A percentile compares a stretch with the other conserved stretches of the same genome.
Conservation (phyloP, 1,139 yeast genomes). For the Suhomyces wounanorum region DNA sequence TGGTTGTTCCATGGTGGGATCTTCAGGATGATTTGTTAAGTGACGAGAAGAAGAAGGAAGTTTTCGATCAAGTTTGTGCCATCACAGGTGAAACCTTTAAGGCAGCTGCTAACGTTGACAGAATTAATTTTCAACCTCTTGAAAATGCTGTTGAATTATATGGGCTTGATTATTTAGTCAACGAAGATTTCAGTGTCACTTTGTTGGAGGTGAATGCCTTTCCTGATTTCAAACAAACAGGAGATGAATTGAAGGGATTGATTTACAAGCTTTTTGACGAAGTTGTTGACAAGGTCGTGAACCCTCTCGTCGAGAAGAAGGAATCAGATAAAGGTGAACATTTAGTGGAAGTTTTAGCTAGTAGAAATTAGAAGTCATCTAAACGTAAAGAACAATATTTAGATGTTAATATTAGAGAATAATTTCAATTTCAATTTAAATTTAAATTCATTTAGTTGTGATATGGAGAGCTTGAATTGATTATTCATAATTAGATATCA, state of each 20-base stretch:
- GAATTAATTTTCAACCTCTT: conserved; percentile 86
- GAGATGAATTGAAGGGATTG: conserved; percentile 64
- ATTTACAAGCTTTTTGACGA: conserved; percentile 62
- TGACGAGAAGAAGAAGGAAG: conserved; percentile 31
- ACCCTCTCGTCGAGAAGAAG: conserved; percentile 12
- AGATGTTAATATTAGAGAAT: neutral
- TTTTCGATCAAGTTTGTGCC: conserved; percentile 58
- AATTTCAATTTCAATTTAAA: neutral
- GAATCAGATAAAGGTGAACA: neutral
- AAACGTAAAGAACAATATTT: neutral
- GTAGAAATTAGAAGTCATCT: neutral
- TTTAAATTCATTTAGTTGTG: neutral
- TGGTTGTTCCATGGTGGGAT: conserved; percentile 68
- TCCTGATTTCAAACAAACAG: conserved; percentile 97
- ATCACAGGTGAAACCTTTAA: conserved; percentile 71
- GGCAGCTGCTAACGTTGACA: conserved; percentile 81
- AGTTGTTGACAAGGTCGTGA: conserved; percentile 31
- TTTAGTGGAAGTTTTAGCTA: conserved; percentile 13
- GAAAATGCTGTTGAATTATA: conserved; percentile 80
- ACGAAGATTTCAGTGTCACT: conserved; percentile 52
- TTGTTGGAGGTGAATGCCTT: conserved; percentile 87
- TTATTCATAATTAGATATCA: too few species aligned
- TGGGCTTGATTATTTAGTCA: conserved; percentile 86
- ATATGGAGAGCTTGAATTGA: too few species aligned
- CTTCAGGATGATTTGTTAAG: conserved; percentile 46